These are phyloP conservation scores for Yueomyces sinensis DNA, from an alignment of 805 yeast species.

Conservation along the genomic window DNA sequence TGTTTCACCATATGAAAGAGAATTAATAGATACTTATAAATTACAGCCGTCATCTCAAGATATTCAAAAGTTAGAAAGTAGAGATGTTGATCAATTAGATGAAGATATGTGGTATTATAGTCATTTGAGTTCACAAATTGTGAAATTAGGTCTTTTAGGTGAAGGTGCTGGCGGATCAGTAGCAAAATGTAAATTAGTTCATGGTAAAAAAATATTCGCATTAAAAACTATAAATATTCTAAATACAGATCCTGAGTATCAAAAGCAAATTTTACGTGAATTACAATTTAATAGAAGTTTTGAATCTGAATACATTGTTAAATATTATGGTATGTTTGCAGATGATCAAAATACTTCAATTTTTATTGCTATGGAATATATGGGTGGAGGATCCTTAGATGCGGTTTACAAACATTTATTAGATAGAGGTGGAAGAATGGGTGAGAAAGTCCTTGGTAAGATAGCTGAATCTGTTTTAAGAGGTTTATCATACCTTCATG, in stretches of 20 bases:
- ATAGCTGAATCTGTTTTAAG: slow-evolving; percentile 74
- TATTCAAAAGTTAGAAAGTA: slow-evolving; percentile 3
- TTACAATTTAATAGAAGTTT: slow-evolving; percentile 78
- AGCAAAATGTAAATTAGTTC: slow-evolving; percentile 52
- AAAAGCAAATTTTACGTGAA: slow-evolving; percentile 83
- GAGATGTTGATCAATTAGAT: slow-evolving; percentile 42
- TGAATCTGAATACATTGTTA: slow-evolving; percentile 72
- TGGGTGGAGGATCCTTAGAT: slow-evolving; percentile 87
- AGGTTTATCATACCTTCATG: slow-evolving; percentile 82
- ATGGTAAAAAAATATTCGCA: slow-evolving; percentile 64
- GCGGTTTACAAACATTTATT: slow-evolving; percentile 75
- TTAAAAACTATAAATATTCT: slow-evolving; percentile 39
- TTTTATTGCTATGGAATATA: slow-evolving; percentile 92
- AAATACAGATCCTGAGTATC: slow-evolving; percentile 63
- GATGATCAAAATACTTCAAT: slow-evolving; percentile 67
- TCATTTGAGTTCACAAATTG: slow-evolving; percentile 39
- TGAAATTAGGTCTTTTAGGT: slow-evolving; percentile 62
- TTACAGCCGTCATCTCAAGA: neutral
- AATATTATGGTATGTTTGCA: slow-evolving; percentile 85
- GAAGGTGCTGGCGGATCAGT: slow-evolving; percentile 96
- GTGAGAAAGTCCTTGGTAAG: slow-evolving; percentile 86
- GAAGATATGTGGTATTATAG: slow-evolving; percentile 65
- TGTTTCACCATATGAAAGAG: neutral
- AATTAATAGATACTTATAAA: neutral
- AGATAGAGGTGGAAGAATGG: slow-evolving; percentile 68